Base-by-base conservation (phyloP, 768 basidiomycete species). In the Tephrocybe sp. region DNA sequence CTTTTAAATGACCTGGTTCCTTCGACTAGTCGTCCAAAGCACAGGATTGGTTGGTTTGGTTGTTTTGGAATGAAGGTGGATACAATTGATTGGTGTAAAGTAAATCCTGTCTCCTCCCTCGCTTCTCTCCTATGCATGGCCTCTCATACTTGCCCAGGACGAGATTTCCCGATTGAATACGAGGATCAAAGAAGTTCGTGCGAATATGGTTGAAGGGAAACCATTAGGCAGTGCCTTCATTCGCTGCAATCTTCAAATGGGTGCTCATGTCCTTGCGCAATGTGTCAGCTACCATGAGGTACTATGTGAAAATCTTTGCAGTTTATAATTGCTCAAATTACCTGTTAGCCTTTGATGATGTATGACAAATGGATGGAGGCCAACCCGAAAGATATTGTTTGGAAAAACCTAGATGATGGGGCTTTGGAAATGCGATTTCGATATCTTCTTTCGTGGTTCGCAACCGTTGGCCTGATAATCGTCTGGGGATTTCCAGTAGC, bases 181-280 rank as follows among this genome's bases (percentile, higher is more conserved):
- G 19, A 79, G 60, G 16, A 75, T 88, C 42, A 65, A 74, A 7
- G 66, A 71, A 8, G 61, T 60, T 24, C 60, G 78, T 16, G 60
- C 64, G 38, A 52, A 70, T 9, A 60, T 74, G 15, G 53, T 62
- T 7, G 64, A 74, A 49, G 72, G 71, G 1, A 77, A 76, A 56
- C 77, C 78, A 40, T 54, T 79, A 27, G 80, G 79, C 5, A 74
- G 75, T 50, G 78, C 72, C 0, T 87, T 89, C 66, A 78, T 88
- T 47, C 75, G 77, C 33, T 84, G 84, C 66, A 82, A 87, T 61
- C 71, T 83, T 42, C 86, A 88, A 62, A 78, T 88, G 58, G 86
- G 84, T 3, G 87, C 86, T 0, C 85, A 87, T 62, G 79, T 88
- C 50, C 75, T 86, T 11, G 74, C 76, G 1, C 85, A 88, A 63